Evolutionary conservation across 495 filamentous ascomycete genomes (phyloP).

Genomic region (Podospora comata): DNA sequence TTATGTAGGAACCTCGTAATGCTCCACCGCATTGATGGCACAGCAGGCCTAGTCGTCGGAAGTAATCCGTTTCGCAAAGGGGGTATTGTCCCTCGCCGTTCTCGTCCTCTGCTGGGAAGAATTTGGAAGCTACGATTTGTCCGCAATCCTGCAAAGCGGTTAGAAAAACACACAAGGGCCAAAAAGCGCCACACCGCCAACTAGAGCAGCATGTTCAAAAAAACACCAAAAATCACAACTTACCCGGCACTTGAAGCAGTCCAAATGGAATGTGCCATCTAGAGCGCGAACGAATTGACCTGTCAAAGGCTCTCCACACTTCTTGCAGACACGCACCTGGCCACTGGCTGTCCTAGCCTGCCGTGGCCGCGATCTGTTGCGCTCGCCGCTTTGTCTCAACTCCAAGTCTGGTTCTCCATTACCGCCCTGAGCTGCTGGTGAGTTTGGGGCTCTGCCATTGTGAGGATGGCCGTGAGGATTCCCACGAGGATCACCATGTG

Average conservation of each 20-base stretch:
- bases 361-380: slow-evolving; percentile 45
- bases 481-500: slow-evolving; percentile 17
- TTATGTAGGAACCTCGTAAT: slow-evolving; percentile 96
- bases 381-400: slow-evolving; percentile 45
- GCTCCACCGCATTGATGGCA: slow-evolving; percentile 92
- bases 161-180: slow-evolving; percentile 18
- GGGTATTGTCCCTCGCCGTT: slow-evolving; percentile 84
- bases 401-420: slow-evolving; percentile 33
- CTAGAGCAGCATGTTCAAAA: not conserved
- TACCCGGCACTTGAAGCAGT: slow-evolving; percentile 97
- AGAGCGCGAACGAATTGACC: slow-evolving; percentile 95
- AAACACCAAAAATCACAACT: slow-evolving; percentile 34
- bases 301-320: slow-evolving; percentile 79
- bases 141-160: slow-evolving; percentile 72
- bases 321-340: slow-evolving; percentile 70
- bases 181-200: slow-evolving; percentile 1
- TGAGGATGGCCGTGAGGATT: not conserved
- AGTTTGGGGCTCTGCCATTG: slow-evolving; percentile 29
- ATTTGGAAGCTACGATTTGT: slow-evolving; percentile 95
- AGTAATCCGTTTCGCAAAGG: slow-evolving; percentile 97
- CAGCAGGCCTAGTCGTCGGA: slow-evolving; percentile 83
- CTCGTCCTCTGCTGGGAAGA: slow-evolving; percentile 93
- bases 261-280: slow-evolving; percentile 89
- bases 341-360: slow-evolving; percentile 49
- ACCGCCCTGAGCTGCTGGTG: slow-evolving; percentile 43